Conservation (phyloP, 257 asterid species). For the Galeopsis tetrahit region DNA sequence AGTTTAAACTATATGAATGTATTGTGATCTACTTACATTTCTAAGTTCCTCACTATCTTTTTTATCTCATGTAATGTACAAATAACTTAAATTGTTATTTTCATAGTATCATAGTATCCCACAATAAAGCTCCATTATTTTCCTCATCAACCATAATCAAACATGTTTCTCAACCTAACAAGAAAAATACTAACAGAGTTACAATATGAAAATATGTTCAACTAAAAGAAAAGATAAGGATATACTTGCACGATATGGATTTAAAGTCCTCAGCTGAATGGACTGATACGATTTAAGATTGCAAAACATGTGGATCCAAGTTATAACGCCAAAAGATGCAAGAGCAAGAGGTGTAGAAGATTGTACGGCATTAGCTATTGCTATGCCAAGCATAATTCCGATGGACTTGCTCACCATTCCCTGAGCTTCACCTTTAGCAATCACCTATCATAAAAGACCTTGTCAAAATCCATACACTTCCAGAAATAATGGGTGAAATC, state of each 20-base stretch:
- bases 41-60: conserved; percentile 1
- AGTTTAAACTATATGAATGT: neutral
- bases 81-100: conserved; percentile 12
- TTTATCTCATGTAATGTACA: conserved; percentile 23
- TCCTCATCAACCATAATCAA: neutral
- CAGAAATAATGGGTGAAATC: conserved; percentile 21
- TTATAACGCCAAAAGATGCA: conserved; percentile 77
- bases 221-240: conserved; percentile 35
- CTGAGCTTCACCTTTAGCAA: conserved; percentile 99
- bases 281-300: conserved; percentile 96
- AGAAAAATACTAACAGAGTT: conserved; percentile 24
- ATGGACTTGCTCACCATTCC: conserved; percentile 99
- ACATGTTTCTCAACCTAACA: conserved; percentile 1
- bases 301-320: conserved; percentile 99
- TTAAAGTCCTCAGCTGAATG: conserved; percentile 94
- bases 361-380: conserved; percentile 71
- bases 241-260: conserved; percentile 97
- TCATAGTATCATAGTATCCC: conserved; percentile 7
- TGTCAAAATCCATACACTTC: conserved; percentile 29
- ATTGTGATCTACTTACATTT: neutral
- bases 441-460: conserved; percentile 62
- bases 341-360: conserved; percentile 91
- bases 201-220: conserved; percentile 21
- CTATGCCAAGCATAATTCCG: conserved; percentile 93
- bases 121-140: conserved; percentile 4